phyloP scores from a whole-genome alignment of 73 alveolate species.

The Paramecium octaurelia region DNA sequence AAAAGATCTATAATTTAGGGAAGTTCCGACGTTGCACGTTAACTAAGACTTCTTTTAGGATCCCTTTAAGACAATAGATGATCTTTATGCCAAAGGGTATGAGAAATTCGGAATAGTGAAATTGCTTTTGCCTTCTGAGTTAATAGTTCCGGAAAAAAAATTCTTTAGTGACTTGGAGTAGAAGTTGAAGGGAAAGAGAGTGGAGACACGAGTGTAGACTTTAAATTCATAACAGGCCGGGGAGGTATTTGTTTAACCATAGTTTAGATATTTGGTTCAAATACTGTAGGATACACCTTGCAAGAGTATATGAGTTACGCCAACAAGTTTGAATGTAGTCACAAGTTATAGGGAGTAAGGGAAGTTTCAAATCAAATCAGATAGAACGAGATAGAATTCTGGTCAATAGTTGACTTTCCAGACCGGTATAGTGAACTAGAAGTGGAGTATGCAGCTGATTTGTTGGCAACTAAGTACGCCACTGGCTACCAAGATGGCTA shows the following conservation, averaged over 20 bases:
- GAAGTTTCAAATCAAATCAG: not conserved
- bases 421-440: slow-evolving; percentile 42
- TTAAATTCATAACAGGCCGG: slow-evolving; percentile 68
- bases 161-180: not conserved
- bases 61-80: slow-evolving; percentile 71
- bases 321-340: slow-evolving; percentile 33
- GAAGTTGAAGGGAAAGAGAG: slow-evolving; percentile 55
- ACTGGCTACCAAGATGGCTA: slow-evolving; percentile 68
- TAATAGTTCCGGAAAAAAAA: not conserved
- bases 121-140: slow-evolving; percentile 72
- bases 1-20: not conserved
- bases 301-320: slow-evolving; percentile 61
- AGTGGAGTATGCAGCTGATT: slow-evolving; percentile 88
- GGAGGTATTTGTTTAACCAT: slow-evolving; percentile 53
- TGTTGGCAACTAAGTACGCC: slow-evolving; percentile 68
- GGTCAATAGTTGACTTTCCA: slow-evolving; percentile 75
- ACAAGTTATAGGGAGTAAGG: slow-evolving; percentile 33
- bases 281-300: not conserved
- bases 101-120: slow-evolving; percentile 72
- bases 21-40: slow-evolving; percentile 60
- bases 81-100: slow-evolving; percentile 63
- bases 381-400: slow-evolving; percentile 73
- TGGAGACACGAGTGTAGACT: slow-evolving; percentile 66
- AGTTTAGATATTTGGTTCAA: slow-evolving; percentile 32
- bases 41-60: slow-evolving; percentile 70